These are phyloP conservation scores for Morella rubra DNA, from an alignment of 306 rosid species.

Conservation along the genomic window DNA sequence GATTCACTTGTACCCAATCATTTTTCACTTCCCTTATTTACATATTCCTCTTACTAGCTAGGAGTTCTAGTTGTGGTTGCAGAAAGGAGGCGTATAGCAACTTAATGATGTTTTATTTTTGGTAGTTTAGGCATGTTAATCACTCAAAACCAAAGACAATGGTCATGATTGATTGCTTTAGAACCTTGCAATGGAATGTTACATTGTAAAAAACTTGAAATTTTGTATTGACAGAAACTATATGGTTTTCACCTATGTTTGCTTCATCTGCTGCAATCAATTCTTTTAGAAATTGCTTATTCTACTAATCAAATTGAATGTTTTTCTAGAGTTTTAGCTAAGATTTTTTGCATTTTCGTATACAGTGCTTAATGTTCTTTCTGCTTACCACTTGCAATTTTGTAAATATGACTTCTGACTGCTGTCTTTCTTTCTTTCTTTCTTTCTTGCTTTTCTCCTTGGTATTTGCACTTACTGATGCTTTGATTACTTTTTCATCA, in stretches of 20 bases:
- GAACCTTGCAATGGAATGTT: background rate
- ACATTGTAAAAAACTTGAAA: background rate
- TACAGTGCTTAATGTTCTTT: background rate
- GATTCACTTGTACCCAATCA: background rate
- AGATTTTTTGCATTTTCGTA: too few species aligned
- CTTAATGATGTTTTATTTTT: background rate
- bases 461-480: background rate
- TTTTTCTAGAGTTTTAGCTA: too few species aligned
- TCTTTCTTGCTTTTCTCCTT: background rate
- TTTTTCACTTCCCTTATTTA: background rate
- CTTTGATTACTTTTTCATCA: conserved; percentile 22
- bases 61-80: background rate
- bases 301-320: background rate
- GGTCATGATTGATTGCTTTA: background rate
- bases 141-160: background rate
- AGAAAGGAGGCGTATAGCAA: background rate
- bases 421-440: background rate
- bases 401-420: background rate
- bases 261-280: background rate
- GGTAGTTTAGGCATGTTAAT: background rate
- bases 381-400: background rate
- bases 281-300: background rate
- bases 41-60: background rate
- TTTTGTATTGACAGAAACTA: background rate
- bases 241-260: background rate